A percentile compares a stretch with the other conserved stretches of the same genome.
These are phyloP conservation scores for Euphorbia schlechtendalii DNA, from an alignment of 441 rosid genomes.

Conservation along the genomic window DNA sequence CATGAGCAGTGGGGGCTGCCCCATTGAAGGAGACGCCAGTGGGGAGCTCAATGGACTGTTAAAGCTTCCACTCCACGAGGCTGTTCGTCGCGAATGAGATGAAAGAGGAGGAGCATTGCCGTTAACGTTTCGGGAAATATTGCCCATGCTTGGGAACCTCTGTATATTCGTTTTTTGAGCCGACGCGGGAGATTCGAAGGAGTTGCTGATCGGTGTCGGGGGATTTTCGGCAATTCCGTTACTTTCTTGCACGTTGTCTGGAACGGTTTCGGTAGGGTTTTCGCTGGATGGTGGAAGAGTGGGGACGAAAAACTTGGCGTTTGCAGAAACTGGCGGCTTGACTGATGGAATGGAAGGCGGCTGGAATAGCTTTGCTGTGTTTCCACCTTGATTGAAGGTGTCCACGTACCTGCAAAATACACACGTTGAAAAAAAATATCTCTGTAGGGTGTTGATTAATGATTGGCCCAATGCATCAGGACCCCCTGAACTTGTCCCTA, in stretches of 20 bases:
- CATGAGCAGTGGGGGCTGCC: too few species aligned
- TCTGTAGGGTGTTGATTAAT: neutral
- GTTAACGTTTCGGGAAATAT: slow-evolving; percentile 35
- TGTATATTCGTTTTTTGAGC: slow-evolving; percentile 36
- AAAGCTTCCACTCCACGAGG: slow-evolving; percentile 89
- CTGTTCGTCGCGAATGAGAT: slow-evolving; percentile 58
- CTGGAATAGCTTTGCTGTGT: slow-evolving; percentile 50
- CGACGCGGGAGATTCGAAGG: slow-evolving; percentile 36
- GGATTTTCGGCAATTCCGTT: slow-evolving; percentile 33
- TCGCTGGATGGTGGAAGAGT: slow-evolving; percentile 38
- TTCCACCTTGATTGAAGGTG: slow-evolving; percentile 66
- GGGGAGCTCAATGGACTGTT: slow-evolving; percentile 33
- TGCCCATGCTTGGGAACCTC: slow-evolving; percentile 71
- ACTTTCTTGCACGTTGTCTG: slow-evolving; percentile 46
- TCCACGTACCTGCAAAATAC: slow-evolving; percentile 57
- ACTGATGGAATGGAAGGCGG: slow-evolving; percentile 57
- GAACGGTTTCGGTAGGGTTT: slow-evolving; percentile 37
- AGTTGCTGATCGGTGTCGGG: slow-evolving; percentile 33
- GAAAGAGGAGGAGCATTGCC: slow-evolving; percentile 20
- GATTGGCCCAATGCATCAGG: too few species aligned
- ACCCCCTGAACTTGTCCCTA: too few species aligned
- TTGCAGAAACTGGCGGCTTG: slow-evolving; percentile 62
- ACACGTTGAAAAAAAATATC: neutral
- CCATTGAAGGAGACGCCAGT: slow-evolving; percentile 12
- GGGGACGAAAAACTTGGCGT: slow-evolving; percentile 82